A percentile compares a stretch with the other conserved stretches of the same genome.
phyloP scores from a whole-genome alignment of 768 basidiomycete genomes.

The Termitomyces sp. region DNA sequence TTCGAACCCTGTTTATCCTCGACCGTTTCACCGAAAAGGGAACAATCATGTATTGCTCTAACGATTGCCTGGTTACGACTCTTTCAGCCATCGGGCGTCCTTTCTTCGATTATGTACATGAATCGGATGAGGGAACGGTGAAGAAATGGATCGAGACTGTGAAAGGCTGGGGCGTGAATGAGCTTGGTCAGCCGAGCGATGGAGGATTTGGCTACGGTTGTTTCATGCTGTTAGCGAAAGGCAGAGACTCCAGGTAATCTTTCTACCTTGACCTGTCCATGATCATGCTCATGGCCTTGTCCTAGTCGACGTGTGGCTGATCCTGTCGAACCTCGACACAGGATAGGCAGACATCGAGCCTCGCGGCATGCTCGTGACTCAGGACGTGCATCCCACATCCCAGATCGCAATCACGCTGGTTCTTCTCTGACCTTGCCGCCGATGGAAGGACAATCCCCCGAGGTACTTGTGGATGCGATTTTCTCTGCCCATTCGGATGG shows the following conservation, averaged over 20 bases:
- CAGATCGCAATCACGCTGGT: constrained; percentile 9
- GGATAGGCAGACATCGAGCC: constrained; percentile 10
- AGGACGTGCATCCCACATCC: constrained; percentile 12
- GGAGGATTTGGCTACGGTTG: constrained; percentile 83
- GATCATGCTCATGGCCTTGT: not conserved
- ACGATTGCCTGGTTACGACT: constrained; percentile 62
- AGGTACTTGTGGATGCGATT: constrained; percentile 70
- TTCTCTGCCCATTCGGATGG: constrained; percentile 87
- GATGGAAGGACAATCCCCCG: constrained; percentile 26
- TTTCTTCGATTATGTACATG: constrained; percentile 74
- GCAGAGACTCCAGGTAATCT: constrained; percentile 58
- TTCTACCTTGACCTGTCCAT: constrained; percentile 1
- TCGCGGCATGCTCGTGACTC: constrained; percentile 10
- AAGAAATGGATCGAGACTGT: constrained; percentile 73
- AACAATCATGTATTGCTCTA: constrained; percentile 68
- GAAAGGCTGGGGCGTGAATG: constrained; percentile 84
- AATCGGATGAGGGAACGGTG: constrained; percentile 62
- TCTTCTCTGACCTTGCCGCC: constrained; percentile 10
- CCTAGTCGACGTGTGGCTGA: constrained; percentile 30
- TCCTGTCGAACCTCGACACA: constrained; percentile 18
- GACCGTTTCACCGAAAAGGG: constrained; percentile 70
- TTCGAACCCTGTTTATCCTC: constrained; percentile 77
- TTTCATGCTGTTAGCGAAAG: constrained; percentile 53
- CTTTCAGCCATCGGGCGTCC: constrained; percentile 57
- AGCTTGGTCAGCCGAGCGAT: constrained; percentile 77